Evolutionary conservation across 164 flowering plant species (phyloP).

Genomic region (Magnolia sinica): DNA sequence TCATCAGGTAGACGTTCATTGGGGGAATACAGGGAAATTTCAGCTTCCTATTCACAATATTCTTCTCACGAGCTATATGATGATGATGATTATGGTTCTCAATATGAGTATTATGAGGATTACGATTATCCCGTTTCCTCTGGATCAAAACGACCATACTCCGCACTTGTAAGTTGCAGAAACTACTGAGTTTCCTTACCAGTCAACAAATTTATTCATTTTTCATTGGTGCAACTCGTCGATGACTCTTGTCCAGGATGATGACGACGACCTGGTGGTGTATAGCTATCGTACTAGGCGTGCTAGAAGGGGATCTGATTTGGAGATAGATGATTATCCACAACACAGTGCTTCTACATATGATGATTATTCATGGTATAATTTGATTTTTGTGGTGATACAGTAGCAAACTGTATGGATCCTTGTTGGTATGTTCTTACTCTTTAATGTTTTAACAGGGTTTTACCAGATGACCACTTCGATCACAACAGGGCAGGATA

Average conservation of each 20-base stretch:
- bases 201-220: background rate
- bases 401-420: background rate
- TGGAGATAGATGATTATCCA: conserved; percentile 13
- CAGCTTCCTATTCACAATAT: conserved; percentile 10
- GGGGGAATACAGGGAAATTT: conserved; percentile 12
- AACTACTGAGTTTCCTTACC: background rate
- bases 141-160: conserved; percentile 22
- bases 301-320: conserved; percentile 15
- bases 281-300: conserved; percentile 21
- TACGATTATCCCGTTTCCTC: conserved; percentile 17
- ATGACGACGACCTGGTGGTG: conserved; percentile 18
- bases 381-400: background rate
- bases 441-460: conserved; percentile 10
- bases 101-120: conserved; percentile 17
- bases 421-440: background rate
- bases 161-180: conserved; percentile 18
- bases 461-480: conserved; percentile 12
- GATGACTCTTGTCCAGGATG: conserved; percentile 12
- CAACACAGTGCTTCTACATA: conserved; percentile 9
- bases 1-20: conserved; percentile 16
- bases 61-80: conserved; percentile 20
- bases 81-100: conserved; percentile 21
- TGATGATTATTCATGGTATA: conserved; percentile 25
- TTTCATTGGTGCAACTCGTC: background rate
- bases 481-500: conserved; percentile 12